A percentile compares a stretch with the other conserved stretches of the same genome.
phyloP scores from a whole-genome alignment of 306 rosid species.

The Malus fusca region DNA sequence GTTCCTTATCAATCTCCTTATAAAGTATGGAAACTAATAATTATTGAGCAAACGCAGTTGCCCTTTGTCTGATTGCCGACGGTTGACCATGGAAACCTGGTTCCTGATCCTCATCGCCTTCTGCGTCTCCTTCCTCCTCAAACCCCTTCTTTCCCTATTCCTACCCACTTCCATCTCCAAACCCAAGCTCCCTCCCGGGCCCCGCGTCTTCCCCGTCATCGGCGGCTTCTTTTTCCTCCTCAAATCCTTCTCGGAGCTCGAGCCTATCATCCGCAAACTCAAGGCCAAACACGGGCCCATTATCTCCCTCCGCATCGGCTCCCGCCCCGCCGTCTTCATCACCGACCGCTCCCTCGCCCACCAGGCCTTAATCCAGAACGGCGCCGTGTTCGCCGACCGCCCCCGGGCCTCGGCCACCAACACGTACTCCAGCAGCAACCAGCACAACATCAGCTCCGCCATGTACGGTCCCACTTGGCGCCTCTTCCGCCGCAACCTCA shows the following conservation, averaged over 20 bases:
- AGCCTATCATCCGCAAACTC: constrained; percentile 16
- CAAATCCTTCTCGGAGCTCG: constrained; percentile 8
- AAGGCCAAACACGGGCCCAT: constrained; percentile 17
- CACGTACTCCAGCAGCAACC: background rate
- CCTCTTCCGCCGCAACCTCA: constrained; percentile 30
- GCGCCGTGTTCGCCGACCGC: constrained; percentile 26
- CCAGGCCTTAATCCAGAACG: constrained; percentile 20
- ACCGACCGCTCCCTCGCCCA: constrained; percentile 16
- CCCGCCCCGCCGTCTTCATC: constrained; percentile 12
- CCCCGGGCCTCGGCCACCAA: background rate
- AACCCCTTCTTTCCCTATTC: background rate
- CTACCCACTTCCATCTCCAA: background rate
- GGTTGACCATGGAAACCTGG: constrained; percentile 8
- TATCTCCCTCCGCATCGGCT: constrained; percentile 17
- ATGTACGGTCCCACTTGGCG: constrained; percentile 18
- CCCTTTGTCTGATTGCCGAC: background rate
- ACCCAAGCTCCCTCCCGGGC: constrained; percentile 22
- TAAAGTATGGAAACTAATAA: no score
- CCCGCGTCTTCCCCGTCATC: constrained; percentile 2
- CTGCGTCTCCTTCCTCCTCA: background rate
- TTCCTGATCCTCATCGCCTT: background rate
- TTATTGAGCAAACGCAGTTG: no score
- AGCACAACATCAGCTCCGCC: constrained; percentile 21
- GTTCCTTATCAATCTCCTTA: no score
- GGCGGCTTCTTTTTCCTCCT: background rate